Base-by-base conservation (phyloP, 2,329 filamentous ascomycete species). In the Diaporthe vexans region DNA sequence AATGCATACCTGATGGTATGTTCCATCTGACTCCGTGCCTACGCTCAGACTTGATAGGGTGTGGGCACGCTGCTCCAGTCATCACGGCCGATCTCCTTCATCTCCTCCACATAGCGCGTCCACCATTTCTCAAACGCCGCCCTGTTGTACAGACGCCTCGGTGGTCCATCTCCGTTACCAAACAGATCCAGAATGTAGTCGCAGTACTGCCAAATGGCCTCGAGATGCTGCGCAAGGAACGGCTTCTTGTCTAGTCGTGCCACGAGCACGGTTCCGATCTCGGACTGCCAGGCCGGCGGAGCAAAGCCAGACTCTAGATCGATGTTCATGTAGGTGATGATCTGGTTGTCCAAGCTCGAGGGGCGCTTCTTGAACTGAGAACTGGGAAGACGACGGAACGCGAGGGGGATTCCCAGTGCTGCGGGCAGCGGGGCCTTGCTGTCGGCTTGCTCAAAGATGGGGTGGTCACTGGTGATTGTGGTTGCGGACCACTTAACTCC, bases 91-190 rank as follows among this genome's bases (percentile, higher is more conserved):
- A 37, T 21, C 2, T 51, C 46, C n/a, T 11, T 29, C 46, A 11
- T 37, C 46, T 37, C 21, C 46, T 52, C n/a, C 29, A n/a, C 63
- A 7, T 67, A 52, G 10, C 26, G 19, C 8, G 21, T 33, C 63
- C 21, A 37, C 63, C 63, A 67, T 33, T 67, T 67, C 63, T 67
- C 63, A 52, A 67, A 67, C n/a, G 46, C 63, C 0, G 63, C 29
- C 29, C 33, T 24, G 46, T 26, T 67, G 33, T 67, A 67, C 29
- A 67, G 13, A 3, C 37, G 2, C 7, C 2, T 19, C 13, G 46
- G 33, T 24, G 46, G 11, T 19, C 46, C 46, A 1, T 19, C 46
- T 2, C 46, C 63, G 5, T 67, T 46, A 4, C 46, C 63, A 21
- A 67, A 67, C 7, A 35, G 29, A 17, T 37, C 63, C 46, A 67